Conservation (phyloP, 2,329 filamentous ascomycete species). For the Aspergillus ochraceoroseus region DNA sequence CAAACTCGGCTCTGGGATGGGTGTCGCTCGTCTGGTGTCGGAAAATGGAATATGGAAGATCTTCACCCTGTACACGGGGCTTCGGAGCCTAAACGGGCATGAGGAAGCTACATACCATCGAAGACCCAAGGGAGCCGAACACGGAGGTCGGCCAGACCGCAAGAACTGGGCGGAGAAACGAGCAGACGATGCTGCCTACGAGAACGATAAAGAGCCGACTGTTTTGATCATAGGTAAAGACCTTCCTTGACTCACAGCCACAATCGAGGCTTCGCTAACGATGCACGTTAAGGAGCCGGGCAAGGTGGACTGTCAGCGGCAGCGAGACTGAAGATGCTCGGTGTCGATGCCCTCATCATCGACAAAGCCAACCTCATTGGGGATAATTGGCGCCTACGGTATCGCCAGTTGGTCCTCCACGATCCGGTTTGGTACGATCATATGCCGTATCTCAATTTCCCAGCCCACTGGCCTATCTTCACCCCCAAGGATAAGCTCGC, state of each 20-base stretch:
- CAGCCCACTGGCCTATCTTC: slow-evolving; percentile 63
- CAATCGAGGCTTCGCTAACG: no score
- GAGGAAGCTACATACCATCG: slow-evolving; percentile 48
- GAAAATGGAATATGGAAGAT: slow-evolving; percentile 53
- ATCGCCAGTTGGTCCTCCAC: slow-evolving; percentile 62
- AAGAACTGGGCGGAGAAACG: slow-evolving; percentile 60
- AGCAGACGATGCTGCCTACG: slow-evolving; percentile 46
- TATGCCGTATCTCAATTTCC: slow-evolving; percentile 62
- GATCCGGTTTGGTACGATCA: slow-evolving; percentile 57
- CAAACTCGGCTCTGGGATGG: slow-evolving; percentile 51
- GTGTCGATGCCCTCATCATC: slow-evolving; percentile 54
- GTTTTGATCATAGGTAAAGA: slow-evolving; percentile 61
- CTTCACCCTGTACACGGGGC: slow-evolving; percentile 58
- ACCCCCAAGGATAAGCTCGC: slow-evolving; percentile 68
- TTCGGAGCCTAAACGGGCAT: slow-evolving; percentile 52
- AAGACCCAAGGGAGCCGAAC: slow-evolving; percentile 54
- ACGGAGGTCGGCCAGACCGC: slow-evolving; percentile 49
- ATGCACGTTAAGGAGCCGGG: slow-evolving; percentile 59
- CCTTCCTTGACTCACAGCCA: no score
- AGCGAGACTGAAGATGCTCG: slow-evolving; percentile 57
- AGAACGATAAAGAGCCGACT: slow-evolving; percentile 50
- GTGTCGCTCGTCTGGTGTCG: slow-evolving; percentile 51
- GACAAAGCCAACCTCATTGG: slow-evolving; percentile 56
- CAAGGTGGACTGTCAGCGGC: slow-evolving; percentile 57
- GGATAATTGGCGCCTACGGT: slow-evolving; percentile 61